phyloP scores from a whole-genome alignment of 2,329 filamentous ascomycete genomes.

The Bipolaris victoriae region DNA sequence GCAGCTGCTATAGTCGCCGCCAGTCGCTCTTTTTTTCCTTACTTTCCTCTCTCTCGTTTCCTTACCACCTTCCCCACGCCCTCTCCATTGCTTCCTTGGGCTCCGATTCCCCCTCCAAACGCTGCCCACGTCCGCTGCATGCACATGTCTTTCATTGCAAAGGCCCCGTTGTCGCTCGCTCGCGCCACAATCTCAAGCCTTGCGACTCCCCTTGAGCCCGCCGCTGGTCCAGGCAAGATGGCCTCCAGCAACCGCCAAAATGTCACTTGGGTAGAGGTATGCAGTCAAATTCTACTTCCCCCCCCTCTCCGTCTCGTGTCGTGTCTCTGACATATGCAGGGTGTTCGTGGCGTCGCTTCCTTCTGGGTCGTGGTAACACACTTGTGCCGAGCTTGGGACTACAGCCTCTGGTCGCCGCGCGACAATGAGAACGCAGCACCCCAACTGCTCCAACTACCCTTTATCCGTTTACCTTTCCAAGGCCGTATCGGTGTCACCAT shows the following conservation, averaged over 20 bases:
- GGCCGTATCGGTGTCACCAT: slow-evolving; percentile 62
- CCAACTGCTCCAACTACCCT: slow-evolving; percentile 57
- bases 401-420: slow-evolving; percentile 57
- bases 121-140: slow-evolving; percentile 26
- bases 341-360: slow-evolving; percentile 60
- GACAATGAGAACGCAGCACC: slow-evolving; percentile 52
- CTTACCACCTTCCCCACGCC: background rate
- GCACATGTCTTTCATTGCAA: slow-evolving; percentile 35
- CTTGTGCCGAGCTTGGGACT: slow-evolving; percentile 59
- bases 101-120: slow-evolving; percentile 1
- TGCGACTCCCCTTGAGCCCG: slow-evolving; percentile 18
- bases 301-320: background rate
- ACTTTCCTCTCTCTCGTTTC: slow-evolving; percentile 19
- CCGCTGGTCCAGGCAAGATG: slow-evolving; percentile 27
- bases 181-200: slow-evolving; percentile 33
- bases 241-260: slow-evolving; percentile 43
- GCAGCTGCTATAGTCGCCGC: slow-evolving; percentile 31
- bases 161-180: slow-evolving; percentile 33
- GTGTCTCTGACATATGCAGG: slow-evolving; percentile 42
- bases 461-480: slow-evolving; percentile 63
- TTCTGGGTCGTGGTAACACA: slow-evolving; percentile 61
- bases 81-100: background rate
- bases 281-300: slow-evolving; percentile 9
- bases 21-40: slow-evolving; percentile 28
- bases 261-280: slow-evolving; percentile 52